These are phyloP conservation scores for Aspergillus spinulosporus DNA, from an alignment of 2,329 filamentous ascomycete genomes.

Conservation along the genomic window DNA sequence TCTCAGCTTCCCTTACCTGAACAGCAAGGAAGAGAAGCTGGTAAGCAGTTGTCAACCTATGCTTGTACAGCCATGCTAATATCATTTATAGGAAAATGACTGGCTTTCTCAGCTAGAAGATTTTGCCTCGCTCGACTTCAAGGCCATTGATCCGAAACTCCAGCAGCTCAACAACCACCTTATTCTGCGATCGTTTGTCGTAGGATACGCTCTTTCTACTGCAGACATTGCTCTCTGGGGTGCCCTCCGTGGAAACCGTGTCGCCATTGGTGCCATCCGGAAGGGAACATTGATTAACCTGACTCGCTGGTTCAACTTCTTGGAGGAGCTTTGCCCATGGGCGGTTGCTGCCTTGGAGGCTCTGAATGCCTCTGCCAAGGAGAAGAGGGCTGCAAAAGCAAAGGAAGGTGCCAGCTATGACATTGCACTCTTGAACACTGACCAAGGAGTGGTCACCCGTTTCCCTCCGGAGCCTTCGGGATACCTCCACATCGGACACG, in stretches of 20 bases:
- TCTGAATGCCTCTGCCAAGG: conserved; percentile 66
- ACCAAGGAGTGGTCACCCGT: conserved; percentile 84
- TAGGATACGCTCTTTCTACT: conserved; percentile 74
- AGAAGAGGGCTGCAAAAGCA: conserved; percentile 67
- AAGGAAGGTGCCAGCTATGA: conserved; percentile 86
- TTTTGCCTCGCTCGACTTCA: conserved; percentile 69
- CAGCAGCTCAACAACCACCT: conserved; percentile 82
- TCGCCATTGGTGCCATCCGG: conserved; percentile 77
- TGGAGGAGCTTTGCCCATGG: conserved; percentile 80
- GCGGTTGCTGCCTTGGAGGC: conserved; percentile 69
- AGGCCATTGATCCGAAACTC: conserved; percentile 73
- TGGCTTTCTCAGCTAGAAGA: conserved; percentile 58
- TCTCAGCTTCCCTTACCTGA: conserved; percentile 37
- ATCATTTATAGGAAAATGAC: conserved; percentile 46
- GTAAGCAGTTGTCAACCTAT: conserved; percentile 25
- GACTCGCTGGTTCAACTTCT: conserved; percentile 80
- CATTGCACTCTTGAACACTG: conserved; percentile 78
- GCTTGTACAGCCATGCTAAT: not conserved
- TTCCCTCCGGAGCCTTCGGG: conserved; percentile 96
- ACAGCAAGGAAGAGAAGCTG: conserved; percentile 38
- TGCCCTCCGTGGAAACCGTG: conserved; percentile 77
- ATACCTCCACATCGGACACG: conserved; percentile 93
- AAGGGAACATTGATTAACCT: conserved; percentile 75
- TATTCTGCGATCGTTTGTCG: conserved; percentile 79
- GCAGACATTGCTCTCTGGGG: conserved; percentile 82